Evolutionary conservation across 306 rosid species (phyloP), one percentile per base, ranked within the genome.

Genomic region (Vigna angularis): DNA sequence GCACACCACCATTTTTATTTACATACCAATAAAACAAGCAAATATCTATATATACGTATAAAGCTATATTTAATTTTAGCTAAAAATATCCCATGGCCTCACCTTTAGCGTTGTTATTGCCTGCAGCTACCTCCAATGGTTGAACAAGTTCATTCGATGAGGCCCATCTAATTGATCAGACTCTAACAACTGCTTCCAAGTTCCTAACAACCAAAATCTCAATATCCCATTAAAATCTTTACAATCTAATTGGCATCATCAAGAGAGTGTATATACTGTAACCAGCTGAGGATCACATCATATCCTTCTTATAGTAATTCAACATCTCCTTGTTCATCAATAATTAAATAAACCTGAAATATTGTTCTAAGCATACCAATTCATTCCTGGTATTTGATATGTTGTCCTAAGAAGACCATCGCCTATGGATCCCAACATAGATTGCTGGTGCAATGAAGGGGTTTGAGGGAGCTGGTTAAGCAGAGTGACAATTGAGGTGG

Each of bases 401-500:
- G 91, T 83, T 24, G 81, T 57, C 58, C 85, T 80, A 59, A 83
- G 79, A 4, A 86, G 28, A 7, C 89, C 86, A 17, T 88, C 90
- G 32, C 85, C 85, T 59, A 83, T n/a, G 32, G 90, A 57, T 12
- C 90, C 96, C 73, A 90, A 74, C 83, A 87, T 83, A 81, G 88
- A 72, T 34, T 90, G 95, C 72, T 85, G 93, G 78, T 88, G 92
- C 85, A 88, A 79, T 51, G 93, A 77, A 79, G 96, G 82, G 7
- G 83, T 87, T 68, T 83, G 91, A 17, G 97, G 98, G 17, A 94
- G 84, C n/a, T 94, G 94, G 52, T 88, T 82, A 62, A 92, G 92
- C 61, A 94, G 82, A 72, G 88, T 68, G 1, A 93, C 87, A 48
- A 90, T 75, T 14, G 93, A 88, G 48, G 48, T 79, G 66, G 86